A percentile compares a stretch with the other conserved stretches of the same genome.
Conservation (phyloP, 1,139 yeast genomes). For the Entelexis paramagnoliae region DNA sequence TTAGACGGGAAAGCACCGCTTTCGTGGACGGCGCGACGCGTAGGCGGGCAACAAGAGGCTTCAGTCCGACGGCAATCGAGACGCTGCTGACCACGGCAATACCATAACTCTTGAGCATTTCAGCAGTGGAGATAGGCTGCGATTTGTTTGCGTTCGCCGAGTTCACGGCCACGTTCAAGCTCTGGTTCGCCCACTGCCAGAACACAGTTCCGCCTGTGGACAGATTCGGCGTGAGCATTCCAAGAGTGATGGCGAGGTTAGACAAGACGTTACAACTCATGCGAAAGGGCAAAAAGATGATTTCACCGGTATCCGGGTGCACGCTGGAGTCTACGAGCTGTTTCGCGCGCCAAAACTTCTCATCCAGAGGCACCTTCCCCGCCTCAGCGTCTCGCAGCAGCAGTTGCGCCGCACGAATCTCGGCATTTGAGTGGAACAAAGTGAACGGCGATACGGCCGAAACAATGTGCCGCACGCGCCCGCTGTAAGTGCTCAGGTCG, state of each 20-base stretch:
- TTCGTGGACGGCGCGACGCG: constrained; percentile 59
- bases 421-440: constrained; percentile 59
- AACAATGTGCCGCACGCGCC: constrained; percentile 88
- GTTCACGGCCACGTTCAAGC: constrained; percentile 90
- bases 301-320: constrained; percentile 93
- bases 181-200: constrained; percentile 97
- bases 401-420: constrained; percentile 54
- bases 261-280: constrained; percentile 94
- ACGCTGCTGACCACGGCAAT: constrained; percentile 93
- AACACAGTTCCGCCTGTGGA: constrained; percentile 84
- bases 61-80: constrained; percentile 86
- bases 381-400: constrained; percentile 65
- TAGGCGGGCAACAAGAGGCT: constrained; percentile 74
- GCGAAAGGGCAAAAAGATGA: constrained; percentile 83
- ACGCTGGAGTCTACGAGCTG: constrained; percentile 74
- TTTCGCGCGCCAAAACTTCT: constrained; percentile 85
- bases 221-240: constrained; percentile 91
- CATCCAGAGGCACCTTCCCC: constrained; percentile 47
- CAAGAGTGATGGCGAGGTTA: constrained; percentile 87
- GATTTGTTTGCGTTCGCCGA: constrained; percentile 94
- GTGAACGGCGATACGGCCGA: constrained; percentile 83
- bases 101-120: constrained; percentile 65
- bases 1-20: constrained; percentile 67
- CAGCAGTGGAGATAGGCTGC: constrained; percentile 72
- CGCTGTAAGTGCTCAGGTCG: constrained; percentile 76